Evolutionary conservation across 345 rosid genomes (phyloP), one percentile per base, ranked within the genome.

Genomic region (Anacardium occidentale): DNA sequence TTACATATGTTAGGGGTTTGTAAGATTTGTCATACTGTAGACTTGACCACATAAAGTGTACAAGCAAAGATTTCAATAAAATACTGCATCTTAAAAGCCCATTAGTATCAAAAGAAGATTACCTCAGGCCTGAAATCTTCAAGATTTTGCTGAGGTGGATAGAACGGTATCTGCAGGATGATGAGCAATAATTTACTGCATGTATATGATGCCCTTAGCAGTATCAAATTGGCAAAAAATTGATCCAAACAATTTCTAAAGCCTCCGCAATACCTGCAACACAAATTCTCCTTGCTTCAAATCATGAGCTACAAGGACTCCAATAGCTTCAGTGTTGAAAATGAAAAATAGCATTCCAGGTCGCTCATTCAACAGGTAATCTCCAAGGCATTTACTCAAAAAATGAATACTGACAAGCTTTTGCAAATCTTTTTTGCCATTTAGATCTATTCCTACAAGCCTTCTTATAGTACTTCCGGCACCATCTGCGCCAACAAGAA

Each of bases 271-370:
- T 83, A 91, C 98, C 98, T 92, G 98, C 83, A 94, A 82, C 18
- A 94, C 83, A 25, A 94, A 94, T 79, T 94, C 98, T 65, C 98
- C 98, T 80, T 90, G 84, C 72, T 77, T 74, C 71, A 92, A 92
- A 84, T 92, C 98, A 83, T 94, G 98, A 63, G 96, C 99, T 85
- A 94, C 97, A 63, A 92, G 87, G 72, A 89, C 97, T 45, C 99
- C 99, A 61, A 90, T 92, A 51, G 88, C 98, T 78, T 86, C 86
- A 13, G 90, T 86, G 80, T 92, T 94, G 86, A 92, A 92, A 79
- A 92, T 81, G 77, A 92, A 95, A 82, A 90, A 95, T 37, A 95
- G 77, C 99, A 90, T 90, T 70, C 96, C 97, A 63, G 98, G 97
- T 78, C 87, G 90, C 83, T 77, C 83, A 34, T 78, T 78, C 51